A percentile compares a stretch with the other conserved stretches of the same genome.
Evolutionary conservation across 129 eudicot species (phyloP).

Genomic region (Pulicaria dysenterica): DNA sequence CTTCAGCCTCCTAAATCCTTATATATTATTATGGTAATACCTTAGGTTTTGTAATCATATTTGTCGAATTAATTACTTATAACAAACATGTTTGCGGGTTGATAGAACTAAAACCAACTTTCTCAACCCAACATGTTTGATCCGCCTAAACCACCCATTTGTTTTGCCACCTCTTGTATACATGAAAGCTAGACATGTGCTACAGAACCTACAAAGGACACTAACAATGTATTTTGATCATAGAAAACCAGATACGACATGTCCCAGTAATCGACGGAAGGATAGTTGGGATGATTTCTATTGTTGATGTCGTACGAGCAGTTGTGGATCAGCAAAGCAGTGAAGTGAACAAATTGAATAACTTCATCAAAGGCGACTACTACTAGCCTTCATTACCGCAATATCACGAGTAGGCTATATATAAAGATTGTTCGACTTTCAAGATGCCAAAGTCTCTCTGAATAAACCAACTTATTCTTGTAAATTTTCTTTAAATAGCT

Average conservation of each 20-base stretch:
- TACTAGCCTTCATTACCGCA: constrained; percentile 31
- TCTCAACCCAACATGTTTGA: no score
- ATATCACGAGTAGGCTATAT: not conserved
- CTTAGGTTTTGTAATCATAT: no score
- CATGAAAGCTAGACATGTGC: no score
- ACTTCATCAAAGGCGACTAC: constrained; percentile 79
- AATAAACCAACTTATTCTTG: constrained; percentile 21
- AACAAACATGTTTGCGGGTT: no score
- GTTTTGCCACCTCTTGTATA: no score
- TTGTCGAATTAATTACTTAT: no score
- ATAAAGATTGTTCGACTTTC: no score
- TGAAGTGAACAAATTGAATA: constrained; percentile 69
- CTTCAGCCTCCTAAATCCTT: no score
- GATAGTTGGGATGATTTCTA: constrained; percentile 87
- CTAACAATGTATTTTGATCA: constrained; percentile 16
- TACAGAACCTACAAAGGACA: not conserved
- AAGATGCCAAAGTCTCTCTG: not conserved
- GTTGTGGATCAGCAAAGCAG: constrained; percentile 83
- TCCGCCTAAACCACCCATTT: no score
- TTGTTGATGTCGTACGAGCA: constrained; percentile 71
- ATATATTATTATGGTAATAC: no score
- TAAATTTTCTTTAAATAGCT: constrained; percentile 12
- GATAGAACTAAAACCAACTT: no score
- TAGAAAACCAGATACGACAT: constrained; percentile 82
- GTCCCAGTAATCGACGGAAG: constrained; percentile 81